A percentile compares a stretch with the other conserved stretches of the same genome.
These are phyloP conservation scores for Geotrichum aggregatum DNA, from an alignment of 1,139 yeast species.

Conservation along the genomic window DNA sequence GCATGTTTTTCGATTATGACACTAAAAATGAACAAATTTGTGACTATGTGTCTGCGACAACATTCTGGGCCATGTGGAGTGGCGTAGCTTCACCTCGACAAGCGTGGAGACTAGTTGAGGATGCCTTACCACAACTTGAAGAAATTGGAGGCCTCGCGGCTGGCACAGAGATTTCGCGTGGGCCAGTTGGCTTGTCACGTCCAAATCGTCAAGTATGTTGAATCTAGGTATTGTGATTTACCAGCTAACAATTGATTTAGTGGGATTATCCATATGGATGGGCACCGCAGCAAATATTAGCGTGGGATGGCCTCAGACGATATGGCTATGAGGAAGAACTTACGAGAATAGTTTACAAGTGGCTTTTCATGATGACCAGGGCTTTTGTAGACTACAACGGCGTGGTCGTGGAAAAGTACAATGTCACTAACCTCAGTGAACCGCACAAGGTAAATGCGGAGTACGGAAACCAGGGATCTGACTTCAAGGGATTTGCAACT, in stretches of 20 bases:
- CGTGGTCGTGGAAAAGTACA: slow-evolving; percentile 92
- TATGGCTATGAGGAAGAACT: slow-evolving; percentile 70
- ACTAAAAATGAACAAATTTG: slow-evolving; percentile 54
- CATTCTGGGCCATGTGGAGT: slow-evolving; percentile 92
- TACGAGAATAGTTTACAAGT: slow-evolving; percentile 71
- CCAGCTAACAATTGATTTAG: slow-evolving; percentile 18
- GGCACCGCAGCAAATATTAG: slow-evolving; percentile 97
- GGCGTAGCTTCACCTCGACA: slow-evolving; percentile 69
- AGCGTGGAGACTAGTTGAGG: slow-evolving; percentile 58
- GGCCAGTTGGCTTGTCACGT: slow-evolving; percentile 60
- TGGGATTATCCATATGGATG: slow-evolving; percentile 99
- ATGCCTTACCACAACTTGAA: slow-evolving; percentile 70
- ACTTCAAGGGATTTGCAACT: slow-evolving; percentile 86
- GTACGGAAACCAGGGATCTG: slow-evolving; percentile 94
- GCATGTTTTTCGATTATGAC: slow-evolving; percentile 83
- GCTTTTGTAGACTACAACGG: slow-evolving; percentile 94
- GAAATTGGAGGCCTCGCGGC: slow-evolving; percentile 86
- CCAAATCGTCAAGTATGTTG: slow-evolving; percentile 64
- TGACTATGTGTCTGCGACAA: slow-evolving; percentile 79
- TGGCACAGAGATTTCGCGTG: slow-evolving; percentile 75
- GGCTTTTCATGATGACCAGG: slow-evolving; percentile 86
- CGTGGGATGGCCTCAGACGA: slow-evolving; percentile 79
- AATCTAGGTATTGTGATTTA: background rate
- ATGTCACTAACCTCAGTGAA: slow-evolving; percentile 75
- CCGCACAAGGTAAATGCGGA: slow-evolving; percentile 95